Base-by-base conservation (phyloP, 164 flowering plant species). In the Nymphaea colorata region DNA sequence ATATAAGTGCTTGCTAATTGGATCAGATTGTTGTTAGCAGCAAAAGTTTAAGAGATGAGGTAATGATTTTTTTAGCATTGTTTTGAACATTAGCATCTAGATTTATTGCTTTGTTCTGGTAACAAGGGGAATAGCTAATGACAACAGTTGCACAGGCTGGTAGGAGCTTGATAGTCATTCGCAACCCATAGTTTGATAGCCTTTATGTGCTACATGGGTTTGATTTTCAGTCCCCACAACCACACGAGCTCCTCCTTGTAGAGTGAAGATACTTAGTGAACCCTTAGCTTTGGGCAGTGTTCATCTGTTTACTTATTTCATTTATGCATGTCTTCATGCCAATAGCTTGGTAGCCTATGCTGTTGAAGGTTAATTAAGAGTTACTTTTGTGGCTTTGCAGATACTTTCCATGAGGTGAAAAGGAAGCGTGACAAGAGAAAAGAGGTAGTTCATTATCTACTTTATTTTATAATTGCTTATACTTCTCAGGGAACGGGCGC, bases 391-490 rank as follows among this genome's bases (percentile, higher is more conserved):
- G 59, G 55, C 71, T 72, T 61, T 43, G 5, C 90, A 92, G 98
- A 90, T 79, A 72, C 98, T 44, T 92, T 92, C 73, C 96, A 87
- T 72, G 96, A 87, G 71, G 98, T 92, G 55, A 90, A 70, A 78
- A 88, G 94, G 73, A 92, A 88, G 69, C 87, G 91, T 17, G 95
- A 87, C 69, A 82, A 72, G 79, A 86, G 76, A 75, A 90, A 84
- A 74, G 96, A 92, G 91, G 98, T 88, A 79, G 64, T 66, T 53
- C 43, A 68, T 64, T 71, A 5, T 42, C 12, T 42, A 6, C 4
- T 10, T 41, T 64, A 4, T 64, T 6, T 64, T 64, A 10, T 61
- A 4, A 12, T 6, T 61, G 57, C 14, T 51, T 51, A 25, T 25
- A 25, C 36, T 25, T 25, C 36, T 1, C 36, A 25, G 36, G 36